Evolutionary conservation across 345 rosid species (phyloP).

Genomic region (Citrus sp.): DNA sequence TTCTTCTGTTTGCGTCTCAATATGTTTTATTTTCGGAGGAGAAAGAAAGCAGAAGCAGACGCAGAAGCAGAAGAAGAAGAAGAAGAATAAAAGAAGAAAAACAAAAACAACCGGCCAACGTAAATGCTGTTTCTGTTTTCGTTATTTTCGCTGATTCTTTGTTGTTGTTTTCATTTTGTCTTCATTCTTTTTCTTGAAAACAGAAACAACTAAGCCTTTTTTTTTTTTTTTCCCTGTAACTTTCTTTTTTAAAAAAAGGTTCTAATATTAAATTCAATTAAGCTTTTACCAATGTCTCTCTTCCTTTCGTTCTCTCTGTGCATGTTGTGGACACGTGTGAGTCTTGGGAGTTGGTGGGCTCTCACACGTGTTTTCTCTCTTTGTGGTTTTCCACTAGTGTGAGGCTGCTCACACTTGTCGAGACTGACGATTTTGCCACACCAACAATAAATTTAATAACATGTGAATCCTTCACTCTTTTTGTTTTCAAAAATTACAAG

Average conservation of each 20-base stretch:
- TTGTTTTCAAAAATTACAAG: neutral
- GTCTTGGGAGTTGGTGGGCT: neutral
- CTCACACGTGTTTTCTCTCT: neutral
- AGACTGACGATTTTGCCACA: neutral
- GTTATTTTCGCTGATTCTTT: neutral
- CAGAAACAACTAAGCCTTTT: neutral
- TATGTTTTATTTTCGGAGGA: slow-evolving; percentile 10
- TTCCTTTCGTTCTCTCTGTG: neutral
- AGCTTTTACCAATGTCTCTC: neutral
- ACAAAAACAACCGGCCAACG: neutral
- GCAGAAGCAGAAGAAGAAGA: neutral
- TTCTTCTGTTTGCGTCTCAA: neutral
- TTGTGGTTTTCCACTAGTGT: neutral
- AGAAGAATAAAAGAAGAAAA: neutral
- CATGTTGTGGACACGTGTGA: neutral
- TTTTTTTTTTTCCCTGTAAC: neutral
- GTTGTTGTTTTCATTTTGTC: slow-evolving; percentile 12
- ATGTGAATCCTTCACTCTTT: neutral
- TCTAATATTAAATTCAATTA: no score
- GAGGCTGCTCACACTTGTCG: neutral
- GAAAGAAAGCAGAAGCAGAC: neutral
- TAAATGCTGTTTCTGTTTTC: neutral
- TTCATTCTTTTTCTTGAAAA: slow-evolving; percentile 7
- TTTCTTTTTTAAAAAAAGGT: neutral
- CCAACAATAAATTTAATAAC: neutral